These are phyloP conservation scores for Phaffia rhodozyma DNA, from an alignment of 1,284 basidiomycete species.

Conservation along the genomic window DNA sequence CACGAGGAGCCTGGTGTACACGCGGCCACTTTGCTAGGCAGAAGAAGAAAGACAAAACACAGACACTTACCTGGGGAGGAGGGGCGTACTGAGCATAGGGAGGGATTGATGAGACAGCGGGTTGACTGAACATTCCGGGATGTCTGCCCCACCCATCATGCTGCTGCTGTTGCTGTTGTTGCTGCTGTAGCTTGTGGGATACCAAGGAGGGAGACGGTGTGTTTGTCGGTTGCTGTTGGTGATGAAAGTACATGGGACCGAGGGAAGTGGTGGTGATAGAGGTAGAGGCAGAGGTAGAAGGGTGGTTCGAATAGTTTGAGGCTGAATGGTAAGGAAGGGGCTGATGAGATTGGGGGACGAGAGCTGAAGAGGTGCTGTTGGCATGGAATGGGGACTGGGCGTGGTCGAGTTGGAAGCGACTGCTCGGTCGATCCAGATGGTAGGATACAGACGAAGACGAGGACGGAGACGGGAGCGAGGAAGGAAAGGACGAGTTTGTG, in stretches of 20 bases:
- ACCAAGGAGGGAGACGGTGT: conserved; percentile 13
- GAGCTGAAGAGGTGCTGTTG: too few species aligned
- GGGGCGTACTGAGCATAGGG: conserved; percentile 12
- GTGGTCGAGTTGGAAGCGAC: not conserved
- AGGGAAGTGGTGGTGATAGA: not conserved
- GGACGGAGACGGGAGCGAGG: not conserved
- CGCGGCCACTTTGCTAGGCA: too few species aligned
- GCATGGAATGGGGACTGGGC: not conserved
- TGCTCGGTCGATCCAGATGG: not conserved
- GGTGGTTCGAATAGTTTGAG: not conserved
- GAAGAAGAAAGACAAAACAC: too few species aligned
- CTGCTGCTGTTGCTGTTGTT: conserved; percentile 12
- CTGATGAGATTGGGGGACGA: not conserved
- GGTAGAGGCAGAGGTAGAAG: not conserved
- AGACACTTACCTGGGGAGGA: conserved; percentile 11
- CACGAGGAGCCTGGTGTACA: too few species aligned
- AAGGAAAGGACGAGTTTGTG: not conserved
- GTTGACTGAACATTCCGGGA: conserved; percentile 11
- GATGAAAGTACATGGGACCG: conserved; percentile 14
- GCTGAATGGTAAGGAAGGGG: not conserved
- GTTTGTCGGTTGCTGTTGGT: conserved; percentile 9
- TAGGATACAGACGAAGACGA: not conserved
- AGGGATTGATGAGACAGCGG: conserved; percentile 8
- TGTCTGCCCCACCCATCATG: conserved; percentile 17
- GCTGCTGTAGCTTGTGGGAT: conserved; percentile 16